A percentile compares a stretch with the other conserved stretches of the same genome.
Evolutionary conservation across 352 stramenopile species (phyloP).

Genomic region (Pythium coloratum): DNA sequence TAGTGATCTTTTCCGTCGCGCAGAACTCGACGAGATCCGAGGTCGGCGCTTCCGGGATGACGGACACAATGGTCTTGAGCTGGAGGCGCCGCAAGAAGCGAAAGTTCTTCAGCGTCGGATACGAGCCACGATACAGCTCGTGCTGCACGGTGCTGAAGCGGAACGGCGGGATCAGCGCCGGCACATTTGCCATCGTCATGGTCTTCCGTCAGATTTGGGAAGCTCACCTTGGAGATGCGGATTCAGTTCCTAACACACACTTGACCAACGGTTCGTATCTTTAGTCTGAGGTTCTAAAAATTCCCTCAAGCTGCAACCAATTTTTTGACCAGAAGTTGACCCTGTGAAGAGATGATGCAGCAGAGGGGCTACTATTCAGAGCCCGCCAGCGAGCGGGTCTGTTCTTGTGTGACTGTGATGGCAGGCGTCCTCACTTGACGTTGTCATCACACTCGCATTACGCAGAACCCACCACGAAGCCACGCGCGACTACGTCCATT

Average conservation of each 20-base stretch:
- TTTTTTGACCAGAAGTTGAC: no score
- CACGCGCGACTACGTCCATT: not conserved
- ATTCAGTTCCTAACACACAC: not conserved
- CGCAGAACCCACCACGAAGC: not conserved
- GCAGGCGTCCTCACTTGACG: constrained; percentile 16
- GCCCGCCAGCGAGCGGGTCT: not conserved
- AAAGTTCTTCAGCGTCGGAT: constrained; percentile 88
- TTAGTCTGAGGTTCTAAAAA: constrained; percentile 8
- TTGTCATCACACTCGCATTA: not conserved
- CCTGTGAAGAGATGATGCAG: not conserved
- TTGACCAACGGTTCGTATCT: constrained; percentile 3
- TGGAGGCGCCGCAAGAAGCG: constrained; percentile 71
- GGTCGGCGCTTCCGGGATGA: constrained; percentile 80
- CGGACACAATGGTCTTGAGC: constrained; percentile 78
- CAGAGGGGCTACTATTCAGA: constrained; percentile 20
- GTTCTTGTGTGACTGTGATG: constrained; percentile 1
- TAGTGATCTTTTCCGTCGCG: constrained; percentile 58
- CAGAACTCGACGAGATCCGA: constrained; percentile 79
- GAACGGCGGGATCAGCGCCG: constrained; percentile 84
- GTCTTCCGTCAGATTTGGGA: not conserved
- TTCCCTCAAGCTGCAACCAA: not conserved
- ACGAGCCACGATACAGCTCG: constrained; percentile 74
- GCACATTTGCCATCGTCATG: constrained; percentile 48
- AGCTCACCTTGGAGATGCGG: not conserved
- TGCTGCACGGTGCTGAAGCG: constrained; percentile 86